phyloP scores from a whole-genome alignment of 2,329 filamentous ascomycete species.

The Trichoderma koningii region DNA sequence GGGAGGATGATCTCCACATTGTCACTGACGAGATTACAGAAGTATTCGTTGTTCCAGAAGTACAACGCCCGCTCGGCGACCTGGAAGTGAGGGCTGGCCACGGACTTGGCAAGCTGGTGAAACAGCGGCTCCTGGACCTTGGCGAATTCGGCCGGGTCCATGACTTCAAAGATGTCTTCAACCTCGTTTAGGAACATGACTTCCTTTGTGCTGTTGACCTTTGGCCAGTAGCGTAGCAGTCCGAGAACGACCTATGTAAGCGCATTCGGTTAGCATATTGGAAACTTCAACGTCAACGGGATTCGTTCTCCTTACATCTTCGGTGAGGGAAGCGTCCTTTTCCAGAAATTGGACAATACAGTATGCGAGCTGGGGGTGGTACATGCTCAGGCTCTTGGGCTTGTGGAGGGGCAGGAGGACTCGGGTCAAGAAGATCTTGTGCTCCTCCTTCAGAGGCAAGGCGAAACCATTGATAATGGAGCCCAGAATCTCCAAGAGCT shows the following conservation, averaged over 20 bases:
- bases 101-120: conserved; percentile 95
- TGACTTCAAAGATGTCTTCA: conserved; percentile 98
- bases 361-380: conserved; percentile 96
- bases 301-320: conserved; percentile 67
- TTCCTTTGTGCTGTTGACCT: conserved; percentile 99
- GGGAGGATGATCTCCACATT: conserved; percentile 98
- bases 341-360: conserved; percentile 99
- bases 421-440: conserved; percentile 94
- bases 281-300: background rate
- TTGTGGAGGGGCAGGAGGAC: conserved; percentile 95
- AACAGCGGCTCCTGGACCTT: conserved; percentile 98
- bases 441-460: conserved; percentile 93
- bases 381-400: conserved; percentile 99
- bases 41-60: conserved; percentile 99
- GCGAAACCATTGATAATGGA: conserved; percentile 99
- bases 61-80: conserved; percentile 96
- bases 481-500: conserved; percentile 92
- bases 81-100: conserved; percentile 98
- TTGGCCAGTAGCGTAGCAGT: conserved; percentile 94
- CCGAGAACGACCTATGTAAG: conserved; percentile 78
- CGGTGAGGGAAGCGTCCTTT: conserved; percentile 93
- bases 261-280: background rate
- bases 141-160: conserved; percentile 97
- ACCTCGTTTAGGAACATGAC: conserved; percentile 99
- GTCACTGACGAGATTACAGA: conserved; percentile 98